Evolutionary conservation across 225 moss, liverwort and hornwort species (phyloP), one percentile per base, ranked within the genome.

Genomic region (Marchantia polymorpha): DNA sequence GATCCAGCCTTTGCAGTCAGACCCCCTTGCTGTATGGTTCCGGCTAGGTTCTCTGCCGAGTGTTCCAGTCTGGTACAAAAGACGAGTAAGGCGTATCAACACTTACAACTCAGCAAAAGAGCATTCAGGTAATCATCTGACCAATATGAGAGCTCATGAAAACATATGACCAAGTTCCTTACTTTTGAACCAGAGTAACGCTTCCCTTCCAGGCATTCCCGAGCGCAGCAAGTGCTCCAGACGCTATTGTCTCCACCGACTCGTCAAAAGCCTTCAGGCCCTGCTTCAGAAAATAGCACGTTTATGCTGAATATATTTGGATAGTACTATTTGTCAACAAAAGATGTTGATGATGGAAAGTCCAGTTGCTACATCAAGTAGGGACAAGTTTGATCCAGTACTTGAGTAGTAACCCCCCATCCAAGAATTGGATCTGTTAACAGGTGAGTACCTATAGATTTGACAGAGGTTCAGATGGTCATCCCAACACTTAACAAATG

Each of bases 141-240:
- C 63, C 14, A 77, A 47, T 61, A 3, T 16, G 27, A 78, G 16
- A 66, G 27, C 10, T 23, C 17, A 20, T 71, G 7, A 1, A 52
- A 75, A 49, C 20, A 14, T 72, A 52, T 46, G 39, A 39, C 39
- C 56, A 51, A 49, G 46, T 65, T 56, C 50, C 67, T 83, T 89
- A 93, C 94, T 95, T 99, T 30, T 99, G 97, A 73, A 95, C 97
- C 64, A 99, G 64, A 72, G 85, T 92, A 70, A 99, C 78, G 82
- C 97, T 92, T 76, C 95, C 97, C 90, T 99, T 95, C 97, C 97
- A 99, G 63, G 92, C 97, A 81, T 89, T 93, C 75, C 93, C 97
- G 25, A 99, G 82, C 53, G 93, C 97, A 85, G 92, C 89, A 85
- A 95, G 86, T 56, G 97, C 97, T 85, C 97, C 97, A 60, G 92